phyloP scores from a whole-genome alignment of 1,139 yeast species.

The Candida sp. region DNA sequence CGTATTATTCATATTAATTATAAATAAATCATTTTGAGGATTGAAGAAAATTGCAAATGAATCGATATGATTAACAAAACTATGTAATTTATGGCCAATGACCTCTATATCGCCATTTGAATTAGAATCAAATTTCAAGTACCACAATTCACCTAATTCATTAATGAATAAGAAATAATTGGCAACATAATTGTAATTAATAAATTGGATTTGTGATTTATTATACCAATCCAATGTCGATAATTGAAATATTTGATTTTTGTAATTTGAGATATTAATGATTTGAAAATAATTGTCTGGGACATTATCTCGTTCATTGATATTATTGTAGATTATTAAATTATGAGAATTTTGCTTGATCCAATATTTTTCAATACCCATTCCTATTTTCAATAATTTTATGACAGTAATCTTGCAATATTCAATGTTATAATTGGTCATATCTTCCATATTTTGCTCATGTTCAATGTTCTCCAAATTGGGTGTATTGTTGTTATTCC shows the following conservation, averaged over 20 bases:
- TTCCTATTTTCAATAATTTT: constrained; percentile 34
- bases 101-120: constrained; percentile 12
- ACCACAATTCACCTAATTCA: constrained; percentile 27
- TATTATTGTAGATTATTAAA: constrained; percentile 27
- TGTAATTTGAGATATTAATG: constrained; percentile 30
- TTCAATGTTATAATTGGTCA: constrained; percentile 22
- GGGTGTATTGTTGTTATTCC: constrained; percentile 15
- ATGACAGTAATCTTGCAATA: constrained; percentile 26
- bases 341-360: constrained; percentile 38
- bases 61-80: constrained; percentile 3
- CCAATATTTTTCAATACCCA: constrained; percentile 34
- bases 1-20: constrained; percentile 10
- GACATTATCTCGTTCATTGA: constrained; percentile 11
- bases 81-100: constrained; percentile 13
- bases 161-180: constrained; percentile 32
- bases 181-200: constrained; percentile 22
- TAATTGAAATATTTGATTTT: constrained; percentile 26
- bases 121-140: constrained; percentile 14
- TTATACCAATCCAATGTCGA: constrained; percentile 30
- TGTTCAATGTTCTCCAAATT: constrained; percentile 40
- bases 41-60: constrained; percentile 16
- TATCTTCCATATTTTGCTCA: constrained; percentile 34
- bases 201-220: constrained; percentile 15
- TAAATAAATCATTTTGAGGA: constrained; percentile 22
- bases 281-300: constrained; percentile 24